Base-by-base conservation (phyloP, 1,139 yeast species). In the Pichia sp. region DNA sequence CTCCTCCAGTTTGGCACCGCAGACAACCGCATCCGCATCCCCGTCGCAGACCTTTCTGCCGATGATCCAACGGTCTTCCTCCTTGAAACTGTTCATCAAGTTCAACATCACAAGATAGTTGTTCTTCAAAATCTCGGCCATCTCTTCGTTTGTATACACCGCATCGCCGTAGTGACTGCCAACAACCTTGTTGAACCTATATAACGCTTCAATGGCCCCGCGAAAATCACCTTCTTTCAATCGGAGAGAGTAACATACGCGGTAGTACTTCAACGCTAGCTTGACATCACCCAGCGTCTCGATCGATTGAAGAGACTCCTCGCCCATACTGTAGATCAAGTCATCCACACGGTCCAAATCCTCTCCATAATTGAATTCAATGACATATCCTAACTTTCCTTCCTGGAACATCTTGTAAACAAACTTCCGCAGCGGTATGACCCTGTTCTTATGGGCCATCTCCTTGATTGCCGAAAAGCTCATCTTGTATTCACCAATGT, bases 181-280 rank as follows among this genome's bases (percentile, higher is more conserved):
- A 19, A 58, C 62, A 52, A 79, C 68, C 10, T 72, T 70, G 46
- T 83, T 80, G 62, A 80, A 82, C 56, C 75, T 70, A 62, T 82
- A 82, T 51, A 84, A 70, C 0, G 85, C 73, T 61, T 84, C 86
- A 31, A 77, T 70, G 1, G 87, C 81, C 5, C 82, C 81, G 60
- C 87, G 70, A 59, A 72, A 76, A 64, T 82, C 84, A 11, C 74
- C 73, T 38, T 63, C 64, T 41, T 68, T 64, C 36, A 67, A 65
- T 60, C 88, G 76, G 77, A 85, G 79, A 0, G 86, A 71, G 63
- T 80, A 82, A 52, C 81, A 68, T 42, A 79, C 76, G 62, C 83
- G 78, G 65, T 79, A 81, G 59, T 75, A 77, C 59, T 72, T 78
- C 48, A 82, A 69, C 0, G 71, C 57, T 16, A 58, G 53, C 32